Evolutionary conservation across 495 filamentous ascomycete species (phyloP), one percentile per base, ranked within the genome.

Genomic region (Hyphodiscus hymeniophilus): DNA sequence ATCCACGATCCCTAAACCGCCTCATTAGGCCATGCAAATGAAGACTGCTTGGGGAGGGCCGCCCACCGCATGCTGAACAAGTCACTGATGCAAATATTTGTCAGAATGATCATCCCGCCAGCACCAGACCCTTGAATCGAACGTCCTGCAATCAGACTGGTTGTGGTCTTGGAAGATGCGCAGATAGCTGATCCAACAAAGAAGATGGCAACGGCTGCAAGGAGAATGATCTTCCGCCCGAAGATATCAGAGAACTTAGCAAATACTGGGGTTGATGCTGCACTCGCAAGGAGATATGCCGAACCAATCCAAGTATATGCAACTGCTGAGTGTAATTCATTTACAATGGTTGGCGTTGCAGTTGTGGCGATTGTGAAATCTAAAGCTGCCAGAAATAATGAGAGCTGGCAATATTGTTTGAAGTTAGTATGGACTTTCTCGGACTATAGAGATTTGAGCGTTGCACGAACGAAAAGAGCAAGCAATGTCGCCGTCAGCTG

Each of bases 191-290:
- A 81, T 16, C 59, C 58, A 50, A 64, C 54, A 43, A 89, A 75
- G 66, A 91, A 91, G 45, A 88, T 63, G 26, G 68, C 61, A 66
- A 89, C 89, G 7, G 76, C 77, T 52, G 79, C 84, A 2, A 90
- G 69, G 18, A 91, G 67, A 56, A 79, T 82, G n/a, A 69, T 54
- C 66, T 89, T 89, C 17, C 86, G 77, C 12, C 84, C 82, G 62
- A 89, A 90, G 43, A 90, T 88, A 63, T 90, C 85, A 43, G 76
- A 80, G 33, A 87, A 57, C 57, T 82, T 85, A 20, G 84, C 85
- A 56, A 86, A 89, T 0, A 87, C 63, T 4, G 67, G 67, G 7
- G 63, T 45, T 28, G 64, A 60, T 23, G 68, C 67, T 41, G 65
- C 62, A 44, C 60, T 66, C 22, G 63, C 61, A 2, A 71, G 63